A percentile compares a stretch with the other conserved stretches of the same genome.
Conservation (phyloP, 129 eudicot genomes). For the Smallanthus sonchifolius region DNA sequence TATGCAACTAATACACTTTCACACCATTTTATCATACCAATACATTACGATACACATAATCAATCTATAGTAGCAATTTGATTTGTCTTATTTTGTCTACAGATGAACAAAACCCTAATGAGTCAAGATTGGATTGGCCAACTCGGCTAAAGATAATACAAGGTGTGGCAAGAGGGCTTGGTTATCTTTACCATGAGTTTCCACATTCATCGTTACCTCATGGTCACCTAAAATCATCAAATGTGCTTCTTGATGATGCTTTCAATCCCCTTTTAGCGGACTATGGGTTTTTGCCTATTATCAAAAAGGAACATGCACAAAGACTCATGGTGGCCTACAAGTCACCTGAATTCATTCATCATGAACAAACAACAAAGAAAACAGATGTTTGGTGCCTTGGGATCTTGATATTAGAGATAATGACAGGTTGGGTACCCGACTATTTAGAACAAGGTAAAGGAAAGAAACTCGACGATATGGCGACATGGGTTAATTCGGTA, state of each 20-base stretch:
- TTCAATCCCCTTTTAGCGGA: constrained; percentile 48
- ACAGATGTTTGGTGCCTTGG: constrained; percentile 71
- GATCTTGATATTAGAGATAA: constrained; percentile 48
- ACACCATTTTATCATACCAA: background rate
- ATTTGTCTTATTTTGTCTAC: background rate
- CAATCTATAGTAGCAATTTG: too few relatives aligned
- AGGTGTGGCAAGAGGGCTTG: constrained; percentile 63
- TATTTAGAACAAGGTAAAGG: constrained; percentile 46
- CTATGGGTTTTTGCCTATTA: constrained; percentile 45
- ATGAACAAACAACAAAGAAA: constrained; percentile 37
- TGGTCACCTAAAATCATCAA: constrained; percentile 75
- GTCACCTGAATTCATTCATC: constrained; percentile 54
- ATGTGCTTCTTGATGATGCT: constrained; percentile 40
- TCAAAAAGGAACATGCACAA: constrained; percentile 51
- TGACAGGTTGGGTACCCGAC: constrained; percentile 53
- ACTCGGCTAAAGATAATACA: constrained; percentile 54
- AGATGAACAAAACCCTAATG: constrained; percentile 33
- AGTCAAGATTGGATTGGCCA: constrained; percentile 53
- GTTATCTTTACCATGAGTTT: constrained; percentile 49
- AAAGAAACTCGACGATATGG: constrained; percentile 36
- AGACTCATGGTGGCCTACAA: constrained; percentile 58
- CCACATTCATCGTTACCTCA: constrained; percentile 54
- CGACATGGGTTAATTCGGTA: constrained; percentile 48
- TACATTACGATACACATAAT: background rate
- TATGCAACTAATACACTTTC: too few relatives aligned